Base-by-base conservation (phyloP, 2,329 filamentous ascomycete genomes). In the Beauveria pseudobassiana region DNA sequence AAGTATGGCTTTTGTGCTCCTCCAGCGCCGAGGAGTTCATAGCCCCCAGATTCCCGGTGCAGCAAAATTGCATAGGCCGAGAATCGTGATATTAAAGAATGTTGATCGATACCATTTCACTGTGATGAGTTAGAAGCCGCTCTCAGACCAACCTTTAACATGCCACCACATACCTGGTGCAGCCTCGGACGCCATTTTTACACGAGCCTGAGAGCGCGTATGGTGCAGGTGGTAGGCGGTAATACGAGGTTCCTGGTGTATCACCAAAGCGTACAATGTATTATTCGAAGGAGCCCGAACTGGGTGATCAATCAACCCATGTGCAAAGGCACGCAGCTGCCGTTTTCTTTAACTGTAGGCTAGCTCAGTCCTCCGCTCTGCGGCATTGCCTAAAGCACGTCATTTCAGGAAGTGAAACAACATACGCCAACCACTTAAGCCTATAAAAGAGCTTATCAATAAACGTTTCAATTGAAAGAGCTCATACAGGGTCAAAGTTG, bases 11-110 rank as follows among this genome's bases (percentile, higher is more conserved):
- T 79, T 65, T 85, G 79, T 34, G 83, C 79, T 3, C 88, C 88
- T 54, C 88, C 88, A 1, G 86, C 88, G 10, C 88, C 88, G 0
- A 91, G 80, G 82, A 86, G 74, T 90, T 90, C 87, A 90, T 88
- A 8, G 86, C 87, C 14, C 80, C 87, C 87, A 90, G 64, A 90
- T 87, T 0, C 88, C 88, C 0, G 87, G 88, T 0, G 87, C 87
- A 1, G 85, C 77, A 64, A 91, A 83, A 68, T 88, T 89, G 73
- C 86, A 89, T 10, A 90, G 72, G 0, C 88, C 88, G 1, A 91
- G 80, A 45, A 91, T 82, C 38, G 86, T 82, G 57, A 88, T 86
- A 74, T 91, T 90, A 75, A 84, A 91, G 66, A 88, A 87, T 0
- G 87, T 89, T 1, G 86, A 87, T 28, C 86, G 83, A 69, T 90